phyloP scores from a whole-genome alignment of 768 basidiomycete species.

The Collybiopsis confluens region DNA sequence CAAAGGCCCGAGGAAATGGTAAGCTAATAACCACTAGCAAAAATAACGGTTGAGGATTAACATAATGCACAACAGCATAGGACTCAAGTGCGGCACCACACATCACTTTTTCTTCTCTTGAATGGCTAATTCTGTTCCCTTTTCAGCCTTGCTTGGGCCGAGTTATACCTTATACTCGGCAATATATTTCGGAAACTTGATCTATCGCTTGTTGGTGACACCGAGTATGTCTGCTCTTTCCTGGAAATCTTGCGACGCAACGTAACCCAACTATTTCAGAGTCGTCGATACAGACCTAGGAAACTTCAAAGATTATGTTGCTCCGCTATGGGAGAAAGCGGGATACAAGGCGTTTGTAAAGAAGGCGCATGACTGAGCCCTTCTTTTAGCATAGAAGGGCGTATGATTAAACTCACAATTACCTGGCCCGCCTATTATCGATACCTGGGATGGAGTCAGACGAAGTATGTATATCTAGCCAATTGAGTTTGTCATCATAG shows the following conservation, averaged over 20 bases:
- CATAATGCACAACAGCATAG: too few species aligned
- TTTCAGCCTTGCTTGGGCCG: constrained; percentile 3
- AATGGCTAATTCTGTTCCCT: neutral
- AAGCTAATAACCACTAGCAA: neutral
- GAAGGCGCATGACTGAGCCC: neutral
- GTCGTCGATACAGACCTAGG: neutral
- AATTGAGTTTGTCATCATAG: too few species aligned
- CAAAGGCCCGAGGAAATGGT: neutral
- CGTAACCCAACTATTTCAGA: neutral
- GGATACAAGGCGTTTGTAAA: neutral
- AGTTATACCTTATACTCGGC: constrained; percentile 3
- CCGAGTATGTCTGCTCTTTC: constrained; percentile 2
- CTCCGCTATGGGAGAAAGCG: neutral
- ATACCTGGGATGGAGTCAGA: too few species aligned
- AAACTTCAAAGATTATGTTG: neutral
- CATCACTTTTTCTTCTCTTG: too few species aligned
- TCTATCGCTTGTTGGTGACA: constrained; percentile 9
- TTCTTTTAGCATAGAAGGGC: too few species aligned
- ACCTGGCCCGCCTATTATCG: too few species aligned
- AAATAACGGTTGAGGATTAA: neutral
- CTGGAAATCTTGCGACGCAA: neutral
- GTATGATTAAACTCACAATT: too few species aligned
- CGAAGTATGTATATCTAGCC: too few species aligned
- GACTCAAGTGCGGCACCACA: too few species aligned
- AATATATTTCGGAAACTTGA: constrained; percentile 1